Evolutionary conservation across 805 yeast species (phyloP).

Genomic region (Candida koratica): DNA sequence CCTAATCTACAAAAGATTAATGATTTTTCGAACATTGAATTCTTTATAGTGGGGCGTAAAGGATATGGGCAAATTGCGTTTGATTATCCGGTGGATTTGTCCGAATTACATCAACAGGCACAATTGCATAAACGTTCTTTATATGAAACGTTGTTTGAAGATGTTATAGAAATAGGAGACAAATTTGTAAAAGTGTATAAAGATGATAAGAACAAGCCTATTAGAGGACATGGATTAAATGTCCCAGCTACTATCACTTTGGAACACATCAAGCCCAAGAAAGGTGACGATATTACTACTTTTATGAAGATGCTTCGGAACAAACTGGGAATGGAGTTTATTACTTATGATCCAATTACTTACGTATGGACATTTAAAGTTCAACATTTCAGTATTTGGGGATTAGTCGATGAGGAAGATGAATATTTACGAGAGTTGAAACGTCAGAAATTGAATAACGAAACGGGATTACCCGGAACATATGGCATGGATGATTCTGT

Average conservation of each 20-base stretch:
- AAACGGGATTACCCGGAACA: constrained; percentile 37
- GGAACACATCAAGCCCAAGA: constrained; percentile 55
- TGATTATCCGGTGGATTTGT: constrained; percentile 63
- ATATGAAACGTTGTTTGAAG: constrained; percentile 40
- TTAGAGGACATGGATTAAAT: constrained; percentile 65
- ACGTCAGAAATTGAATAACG: constrained; percentile 28
- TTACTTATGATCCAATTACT: constrained; percentile 72
- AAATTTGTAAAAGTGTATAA: constrained; percentile 61
- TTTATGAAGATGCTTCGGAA: constrained; percentile 50
- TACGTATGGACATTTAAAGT: constrained; percentile 80
- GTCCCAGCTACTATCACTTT: constrained; percentile 72
- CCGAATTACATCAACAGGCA: constrained; percentile 45
- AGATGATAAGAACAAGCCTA: constrained; percentile 50
- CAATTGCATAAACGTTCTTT: constrained; percentile 28
- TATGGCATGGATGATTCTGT: constrained; percentile 24
- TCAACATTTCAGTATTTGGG: constrained; percentile 94
- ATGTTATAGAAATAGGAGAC: constrained; percentile 38
- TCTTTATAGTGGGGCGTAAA: constrained; percentile 64
- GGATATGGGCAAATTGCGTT: constrained; percentile 69
- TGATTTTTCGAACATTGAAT: constrained; percentile 52
- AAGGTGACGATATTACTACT: constrained; percentile 38
- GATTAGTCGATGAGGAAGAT: constrained; percentile 54
- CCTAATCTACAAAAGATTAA: constrained; percentile 57
- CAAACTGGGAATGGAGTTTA: constrained; percentile 67
- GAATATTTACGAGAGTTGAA: constrained; percentile 30